Evolutionary conservation across 2,329 filamentous ascomycete genomes (phyloP), one percentile per base, ranked within the genome.

Genomic region (Lecanosticta acicola): DNA sequence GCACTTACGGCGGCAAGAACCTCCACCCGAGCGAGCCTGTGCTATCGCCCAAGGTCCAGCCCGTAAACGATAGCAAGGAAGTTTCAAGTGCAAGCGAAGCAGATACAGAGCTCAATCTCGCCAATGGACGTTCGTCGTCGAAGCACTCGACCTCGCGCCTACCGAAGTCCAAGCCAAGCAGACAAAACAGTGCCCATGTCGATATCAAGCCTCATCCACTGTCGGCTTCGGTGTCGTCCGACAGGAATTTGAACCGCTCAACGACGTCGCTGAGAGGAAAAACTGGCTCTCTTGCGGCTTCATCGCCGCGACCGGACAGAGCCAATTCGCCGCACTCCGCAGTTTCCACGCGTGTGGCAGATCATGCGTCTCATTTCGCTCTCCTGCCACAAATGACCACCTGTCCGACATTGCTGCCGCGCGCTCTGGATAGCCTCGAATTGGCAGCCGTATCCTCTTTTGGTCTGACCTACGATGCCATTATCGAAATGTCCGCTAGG

Each of bases 21-120:
- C 70, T 94, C 24, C 90, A 96, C 65, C 84, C 89, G 55, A 84
- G 85, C 0, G 93, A 97, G 65, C 97, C 94, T 55, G 91, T 97
- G 1, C 76, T 97, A 11, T 87, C 89, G 46, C 66, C 77, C 17
- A 60, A 58, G 37, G 40, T 63, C 29, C 55, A 56, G 29, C 45
- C 62, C 3, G 58, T 59, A 20, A 51, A 59, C 36, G 51, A 57
- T 43, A 57, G 55, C 34, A 53, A 59, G 32, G 62, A 60, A 11
- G 42, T 59, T 16, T 59, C 59, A 18, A 60, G 58, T 41, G 55
- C 57, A 11, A 65, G 60, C 34, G 63, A 67, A 51, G 59, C 62
- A 18, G 60, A 65, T 41, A 63, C 64, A 0, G 63, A 66, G 39
- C 53, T 64, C 21, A 59, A 65, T 35, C 53, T 65, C 36, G 54